These are phyloP conservation scores for Solanum gandarillasii DNA, from an alignment of 257 asterid species.

Conservation along the genomic window DNA sequence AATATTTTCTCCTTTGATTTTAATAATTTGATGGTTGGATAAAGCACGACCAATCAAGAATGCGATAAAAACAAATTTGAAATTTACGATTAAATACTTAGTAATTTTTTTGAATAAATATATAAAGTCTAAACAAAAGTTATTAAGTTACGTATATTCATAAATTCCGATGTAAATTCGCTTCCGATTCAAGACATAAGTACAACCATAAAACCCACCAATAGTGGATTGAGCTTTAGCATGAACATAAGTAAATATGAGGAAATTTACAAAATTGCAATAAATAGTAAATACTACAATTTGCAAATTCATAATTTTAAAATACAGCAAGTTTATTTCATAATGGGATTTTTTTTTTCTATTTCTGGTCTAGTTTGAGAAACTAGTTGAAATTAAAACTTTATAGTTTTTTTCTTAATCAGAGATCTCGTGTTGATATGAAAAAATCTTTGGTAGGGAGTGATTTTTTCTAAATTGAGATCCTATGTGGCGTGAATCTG, in stretches of 20 bases:
- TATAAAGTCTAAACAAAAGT: not conserved
- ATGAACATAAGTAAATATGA: not conserved
- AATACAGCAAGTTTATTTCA: no score
- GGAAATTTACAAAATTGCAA: not conserved
- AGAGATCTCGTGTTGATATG: no score
- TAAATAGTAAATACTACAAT: not conserved
- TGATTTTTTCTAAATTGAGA: no score
- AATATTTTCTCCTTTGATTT: not conserved
- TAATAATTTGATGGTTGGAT: not conserved
- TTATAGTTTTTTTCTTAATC: no score
- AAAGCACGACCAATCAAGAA: not conserved
- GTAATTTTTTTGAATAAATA: not conserved
- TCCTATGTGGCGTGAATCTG: accelerated
- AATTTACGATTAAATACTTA: not conserved
- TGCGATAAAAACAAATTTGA: not conserved
- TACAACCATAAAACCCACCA: not conserved
- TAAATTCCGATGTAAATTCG: not conserved
- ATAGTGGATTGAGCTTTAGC: not conserved
- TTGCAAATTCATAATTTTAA: not conserved
- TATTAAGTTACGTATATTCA: not conserved
- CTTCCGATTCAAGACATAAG: not conserved
- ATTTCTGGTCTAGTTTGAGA: no score
- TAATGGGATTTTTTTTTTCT: no score
- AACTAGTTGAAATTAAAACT: no score
- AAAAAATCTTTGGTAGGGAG: no score